Percentiles rank a stretch among this genome's conserved stretches.
Conservation (phyloP, 2,329 filamentous ascomycete species). For the Calonectria leucothoes region DNA sequence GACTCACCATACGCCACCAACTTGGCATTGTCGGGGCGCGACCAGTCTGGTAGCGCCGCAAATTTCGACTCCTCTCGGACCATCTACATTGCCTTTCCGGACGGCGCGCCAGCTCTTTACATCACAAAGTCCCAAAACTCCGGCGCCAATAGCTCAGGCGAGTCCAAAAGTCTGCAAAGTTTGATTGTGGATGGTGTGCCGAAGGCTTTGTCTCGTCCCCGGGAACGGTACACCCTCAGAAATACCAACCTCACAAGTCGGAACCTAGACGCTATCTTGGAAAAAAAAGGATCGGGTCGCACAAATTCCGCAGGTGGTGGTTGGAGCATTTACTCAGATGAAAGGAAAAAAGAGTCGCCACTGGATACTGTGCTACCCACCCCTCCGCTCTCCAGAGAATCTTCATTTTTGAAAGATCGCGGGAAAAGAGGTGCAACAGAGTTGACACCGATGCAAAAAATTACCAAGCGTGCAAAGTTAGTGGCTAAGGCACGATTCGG, state of each 20-base stretch:
- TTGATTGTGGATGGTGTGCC: constrained; percentile 84
- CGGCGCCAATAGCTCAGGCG: constrained; percentile 56
- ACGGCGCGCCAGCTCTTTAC: constrained; percentile 82
- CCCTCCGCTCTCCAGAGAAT: constrained; percentile 55
- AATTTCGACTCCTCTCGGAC: constrained; percentile 75
- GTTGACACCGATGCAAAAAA: constrained; percentile 44
- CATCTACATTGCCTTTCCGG: constrained; percentile 85
- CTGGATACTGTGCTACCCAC: constrained; percentile 63
- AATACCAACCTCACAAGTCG: constrained; percentile 76
- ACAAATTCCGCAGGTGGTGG: constrained; percentile 80
- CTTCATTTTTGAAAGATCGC: constrained; percentile 42
- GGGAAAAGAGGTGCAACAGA: constrained; percentile 43
- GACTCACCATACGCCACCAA: constrained; percentile 83
- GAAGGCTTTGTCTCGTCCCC: constrained; percentile 81
- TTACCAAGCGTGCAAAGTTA: constrained; percentile 68
- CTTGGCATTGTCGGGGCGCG: constrained; percentile 54
- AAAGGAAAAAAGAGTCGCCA: constrained; percentile 64
- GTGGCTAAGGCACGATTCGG: constrained; percentile 80
- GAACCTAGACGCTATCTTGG: constrained; percentile 77
- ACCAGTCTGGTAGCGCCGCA: constrained; percentile 48
- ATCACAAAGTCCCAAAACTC: constrained; percentile 64
- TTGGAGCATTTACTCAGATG: constrained; percentile 83
- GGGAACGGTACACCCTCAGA: constrained; percentile 77
- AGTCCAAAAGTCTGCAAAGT: constrained; percentile 73
- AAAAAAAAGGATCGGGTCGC: constrained; percentile 75